Conservation (phyloP, 192 early-diverging fungal species). For the Backusella tuberculispora region DNA sequence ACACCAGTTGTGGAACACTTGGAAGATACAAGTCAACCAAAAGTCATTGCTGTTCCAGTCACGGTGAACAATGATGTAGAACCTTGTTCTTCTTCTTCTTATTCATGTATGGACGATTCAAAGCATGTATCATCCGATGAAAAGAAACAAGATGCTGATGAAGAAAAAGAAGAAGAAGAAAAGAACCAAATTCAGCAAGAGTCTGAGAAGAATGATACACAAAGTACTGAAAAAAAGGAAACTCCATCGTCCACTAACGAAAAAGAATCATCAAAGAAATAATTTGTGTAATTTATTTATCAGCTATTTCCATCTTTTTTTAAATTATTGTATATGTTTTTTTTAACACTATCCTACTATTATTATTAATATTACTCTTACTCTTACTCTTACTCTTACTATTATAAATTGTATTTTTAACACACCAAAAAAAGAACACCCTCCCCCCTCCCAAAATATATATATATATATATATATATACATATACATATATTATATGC, state of each 20-base stretch:
- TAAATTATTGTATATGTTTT: too few relatives aligned
- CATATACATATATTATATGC: too few relatives aligned
- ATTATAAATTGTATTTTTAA: too few relatives aligned
- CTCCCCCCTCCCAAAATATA: too few relatives aligned
- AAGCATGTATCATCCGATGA: not conserved
- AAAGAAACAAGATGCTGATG: not conserved
- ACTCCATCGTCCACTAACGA: not conserved
- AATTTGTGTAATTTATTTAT: not conserved
- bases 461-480: too few relatives aligned
- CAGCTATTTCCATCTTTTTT: too few relatives aligned
- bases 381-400: too few relatives aligned
- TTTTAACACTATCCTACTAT: too few relatives aligned
- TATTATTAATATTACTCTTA: too few relatives aligned
- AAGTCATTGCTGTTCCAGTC: not conserved
- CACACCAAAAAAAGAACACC: too few relatives aligned
- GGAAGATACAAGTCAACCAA: not conserved
- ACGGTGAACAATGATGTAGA: not conserved
- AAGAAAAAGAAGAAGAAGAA: not conserved
- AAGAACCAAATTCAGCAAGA: conserved; percentile 3
- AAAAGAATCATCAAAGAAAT: conserved; percentile 12
- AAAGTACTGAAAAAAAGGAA: conserved; percentile 7
- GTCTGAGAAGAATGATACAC: conserved; percentile 11
- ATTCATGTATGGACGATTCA: not conserved
- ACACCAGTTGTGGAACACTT: conserved; percentile 11
- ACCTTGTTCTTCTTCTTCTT: not conserved